A percentile compares a stretch with the other conserved stretches of the same genome.
phyloP scores from a whole-genome alignment of 176 grass and related monocot species.

The Areca catechu region DNA sequence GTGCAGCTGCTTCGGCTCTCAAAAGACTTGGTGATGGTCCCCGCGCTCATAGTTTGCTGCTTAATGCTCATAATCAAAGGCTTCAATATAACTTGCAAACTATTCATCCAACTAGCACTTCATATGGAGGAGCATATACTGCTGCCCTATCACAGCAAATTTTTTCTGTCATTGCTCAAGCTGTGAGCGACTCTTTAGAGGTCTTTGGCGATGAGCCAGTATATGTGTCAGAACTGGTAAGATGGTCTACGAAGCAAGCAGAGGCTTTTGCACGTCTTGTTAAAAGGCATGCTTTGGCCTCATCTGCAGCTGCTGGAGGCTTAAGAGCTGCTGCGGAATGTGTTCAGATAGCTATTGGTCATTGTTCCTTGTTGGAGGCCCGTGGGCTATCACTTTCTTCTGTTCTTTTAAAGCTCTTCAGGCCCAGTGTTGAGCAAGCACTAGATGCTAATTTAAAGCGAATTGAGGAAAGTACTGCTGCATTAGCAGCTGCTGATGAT shows the following conservation, averaged over 20 bases:
- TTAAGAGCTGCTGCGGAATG: conserved; percentile 88
- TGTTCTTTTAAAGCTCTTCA: conserved; percentile 82
- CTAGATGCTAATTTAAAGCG: conserved; percentile 85
- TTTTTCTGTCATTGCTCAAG: conserved; percentile 84
- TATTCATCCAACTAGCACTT: conserved; percentile 89
- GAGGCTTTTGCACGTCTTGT: conserved; percentile 66
- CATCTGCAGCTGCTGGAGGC: conserved; percentile 91
- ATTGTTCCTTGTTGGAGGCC: conserved; percentile 86
- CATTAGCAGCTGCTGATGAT: conserved; percentile 76
- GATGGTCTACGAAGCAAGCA: conserved; percentile 77
- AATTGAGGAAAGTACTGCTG: conserved; percentile 88
- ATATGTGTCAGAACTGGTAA: conserved; percentile 80
- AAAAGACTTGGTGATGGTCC: conserved; percentile 94
- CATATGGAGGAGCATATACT: conserved; percentile 88
- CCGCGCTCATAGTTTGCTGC: conserved; percentile 78
- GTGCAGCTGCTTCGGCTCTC: conserved; percentile 86
- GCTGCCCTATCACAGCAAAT: conserved; percentile 88
- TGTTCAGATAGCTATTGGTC: conserved; percentile 85
- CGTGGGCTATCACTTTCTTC: conserved; percentile 68
- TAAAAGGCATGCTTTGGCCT: conserved; percentile 82
- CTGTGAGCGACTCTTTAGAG: conserved; percentile 79
- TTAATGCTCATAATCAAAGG: conserved; percentile 79
- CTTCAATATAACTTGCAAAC: conserved; percentile 93
- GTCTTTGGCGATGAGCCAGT: conserved; percentile 87
- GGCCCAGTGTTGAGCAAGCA: conserved; percentile 81